These are phyloP conservation scores for Metarhizium anisopliae DNA, from an alignment of 2,329 filamentous ascomycete species.

Conservation along the genomic window DNA sequence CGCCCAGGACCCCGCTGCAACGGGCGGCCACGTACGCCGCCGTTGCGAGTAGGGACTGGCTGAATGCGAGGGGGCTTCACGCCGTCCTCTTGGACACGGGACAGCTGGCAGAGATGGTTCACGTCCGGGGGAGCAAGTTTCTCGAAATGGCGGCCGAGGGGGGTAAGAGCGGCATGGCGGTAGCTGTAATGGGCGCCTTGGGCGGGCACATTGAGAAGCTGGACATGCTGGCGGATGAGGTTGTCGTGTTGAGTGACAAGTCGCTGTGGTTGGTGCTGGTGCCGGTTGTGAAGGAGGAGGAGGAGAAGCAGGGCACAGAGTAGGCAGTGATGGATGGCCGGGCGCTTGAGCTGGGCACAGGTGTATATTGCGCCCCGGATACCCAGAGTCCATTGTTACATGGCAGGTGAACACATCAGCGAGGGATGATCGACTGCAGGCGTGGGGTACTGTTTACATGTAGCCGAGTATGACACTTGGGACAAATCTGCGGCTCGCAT, in stretches of 20 bases:
- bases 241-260: conserved; percentile 15
- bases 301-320: not conserved
- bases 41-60: conserved; percentile 35
- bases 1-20: conserved; percentile 31
- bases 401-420: too few species aligned
- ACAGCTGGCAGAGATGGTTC: conserved; percentile 19
- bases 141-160: conserved; percentile 24
- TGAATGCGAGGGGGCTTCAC: conserved; percentile 28
- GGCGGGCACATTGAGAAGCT: conserved; percentile 20
- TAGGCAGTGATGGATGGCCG: not conserved
- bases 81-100: conserved; percentile 26
- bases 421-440: too few species aligned
- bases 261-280: conserved; percentile 29
- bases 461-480: too few species aligned
- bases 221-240: conserved; percentile 15
- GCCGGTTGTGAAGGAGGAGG: not conserved
- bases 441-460: too few species aligned
- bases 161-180: conserved; percentile 10
- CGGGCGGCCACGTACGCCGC: conserved; percentile 31
- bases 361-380: too few species aligned
- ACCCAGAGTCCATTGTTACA: too few species aligned
- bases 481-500: too few species aligned
- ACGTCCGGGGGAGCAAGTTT: conserved; percentile 26
- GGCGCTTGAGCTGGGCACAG: too few species aligned
- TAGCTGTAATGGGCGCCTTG: conserved; percentile 16